Evolutionary conservation across 345 rosid genomes (phyloP).

Genomic region (Orychophragmus violaceus): DNA sequence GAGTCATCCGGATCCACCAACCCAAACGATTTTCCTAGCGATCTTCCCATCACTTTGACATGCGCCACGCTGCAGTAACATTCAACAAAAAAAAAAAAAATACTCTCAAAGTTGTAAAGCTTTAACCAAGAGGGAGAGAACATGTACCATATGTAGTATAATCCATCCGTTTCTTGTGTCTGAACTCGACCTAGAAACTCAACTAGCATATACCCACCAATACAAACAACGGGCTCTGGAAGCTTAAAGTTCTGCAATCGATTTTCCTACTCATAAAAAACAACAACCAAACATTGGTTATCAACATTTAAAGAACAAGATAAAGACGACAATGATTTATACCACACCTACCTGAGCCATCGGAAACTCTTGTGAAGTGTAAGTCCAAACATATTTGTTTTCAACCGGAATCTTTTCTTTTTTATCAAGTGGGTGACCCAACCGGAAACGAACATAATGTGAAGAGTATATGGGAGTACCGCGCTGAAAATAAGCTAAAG

Average conservation of each 20-base stretch:
- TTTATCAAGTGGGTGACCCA: slow-evolving; percentile 54
- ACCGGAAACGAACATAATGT: slow-evolving; percentile 56
- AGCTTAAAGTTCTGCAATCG: slow-evolving; percentile 67
- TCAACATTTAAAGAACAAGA: not conserved
- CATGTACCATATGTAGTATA: slow-evolving; percentile 76
- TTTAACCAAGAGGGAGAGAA: not conserved
- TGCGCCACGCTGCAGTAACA: slow-evolving; percentile 55
- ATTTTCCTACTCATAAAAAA: slow-evolving; percentile 51
- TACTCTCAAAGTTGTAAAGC: not conserved
- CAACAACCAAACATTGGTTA: not conserved
- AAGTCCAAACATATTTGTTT: slow-evolving; percentile 53
- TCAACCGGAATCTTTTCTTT: slow-evolving; percentile 19
- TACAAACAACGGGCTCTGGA: slow-evolving; percentile 82
- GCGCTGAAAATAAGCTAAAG: slow-evolving; percentile 68
- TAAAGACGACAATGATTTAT: not conserved
- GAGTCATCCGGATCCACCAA: slow-evolving; percentile 39
- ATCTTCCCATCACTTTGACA: slow-evolving; percentile 59
- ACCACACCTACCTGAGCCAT: not conserved
- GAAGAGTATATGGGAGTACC: slow-evolving; percentile 87
- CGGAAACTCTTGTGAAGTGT: slow-evolving; percentile 78
- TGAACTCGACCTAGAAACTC: slow-evolving; percentile 88
- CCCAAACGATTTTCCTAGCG: slow-evolving; percentile 46
- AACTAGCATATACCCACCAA: slow-evolving; percentile 72
- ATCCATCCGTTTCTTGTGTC: slow-evolving; percentile 65
- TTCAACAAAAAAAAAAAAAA: not conserved